Conservation (phyloP, 257 asterid species). For the Knoxia roxburghii region DNA sequence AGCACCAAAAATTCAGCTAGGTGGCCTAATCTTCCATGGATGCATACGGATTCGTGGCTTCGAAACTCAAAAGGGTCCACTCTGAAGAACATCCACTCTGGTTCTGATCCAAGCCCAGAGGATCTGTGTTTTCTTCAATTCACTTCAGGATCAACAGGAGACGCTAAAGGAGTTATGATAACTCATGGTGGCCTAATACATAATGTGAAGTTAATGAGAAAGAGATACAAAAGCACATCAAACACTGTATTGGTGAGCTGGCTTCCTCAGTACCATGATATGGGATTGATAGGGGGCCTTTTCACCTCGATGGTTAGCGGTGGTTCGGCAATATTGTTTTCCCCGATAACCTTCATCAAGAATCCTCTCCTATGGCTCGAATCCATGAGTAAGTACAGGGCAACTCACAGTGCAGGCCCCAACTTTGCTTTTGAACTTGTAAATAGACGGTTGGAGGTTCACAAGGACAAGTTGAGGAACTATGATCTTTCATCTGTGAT, state of each 20-base stretch:
- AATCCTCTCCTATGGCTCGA: slow-evolving; percentile 80
- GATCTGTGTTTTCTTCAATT: slow-evolving; percentile 72
- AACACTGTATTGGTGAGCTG: slow-evolving; percentile 73
- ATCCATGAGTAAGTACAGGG: slow-evolving; percentile 53
- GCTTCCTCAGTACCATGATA: slow-evolving; percentile 89
- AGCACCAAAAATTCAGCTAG: slow-evolving; percentile 39
- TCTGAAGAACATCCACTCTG: slow-evolving; percentile 2
- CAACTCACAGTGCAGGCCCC: slow-evolving; percentile 86
- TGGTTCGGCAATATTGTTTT: slow-evolving; percentile 58
- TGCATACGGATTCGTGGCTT: slow-evolving; percentile 71
- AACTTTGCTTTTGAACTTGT: slow-evolving; percentile 72
- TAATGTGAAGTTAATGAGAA: slow-evolving; percentile 68
- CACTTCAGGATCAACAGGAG: slow-evolving; percentile 87
- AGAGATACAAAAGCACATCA: slow-evolving; percentile 66
- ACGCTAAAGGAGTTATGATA: slow-evolving; percentile 84
- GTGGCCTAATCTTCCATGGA: slow-evolving; percentile 88
- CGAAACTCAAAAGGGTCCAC: slow-evolving; percentile 36
- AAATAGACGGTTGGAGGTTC: slow-evolving; percentile 54
- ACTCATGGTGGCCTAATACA: slow-evolving; percentile 74
- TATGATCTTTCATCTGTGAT: slow-evolving; percentile 66
- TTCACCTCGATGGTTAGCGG: slow-evolving; percentile 74
- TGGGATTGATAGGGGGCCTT: slow-evolving; percentile 85
- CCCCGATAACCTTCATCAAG: slow-evolving; percentile 77
- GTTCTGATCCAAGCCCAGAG: slow-evolving; percentile 28
- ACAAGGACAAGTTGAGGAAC: slow-evolving; percentile 30